Evolutionary conservation across 305 asterid species (phyloP).

Genomic region (Fraxinus ornus): DNA sequence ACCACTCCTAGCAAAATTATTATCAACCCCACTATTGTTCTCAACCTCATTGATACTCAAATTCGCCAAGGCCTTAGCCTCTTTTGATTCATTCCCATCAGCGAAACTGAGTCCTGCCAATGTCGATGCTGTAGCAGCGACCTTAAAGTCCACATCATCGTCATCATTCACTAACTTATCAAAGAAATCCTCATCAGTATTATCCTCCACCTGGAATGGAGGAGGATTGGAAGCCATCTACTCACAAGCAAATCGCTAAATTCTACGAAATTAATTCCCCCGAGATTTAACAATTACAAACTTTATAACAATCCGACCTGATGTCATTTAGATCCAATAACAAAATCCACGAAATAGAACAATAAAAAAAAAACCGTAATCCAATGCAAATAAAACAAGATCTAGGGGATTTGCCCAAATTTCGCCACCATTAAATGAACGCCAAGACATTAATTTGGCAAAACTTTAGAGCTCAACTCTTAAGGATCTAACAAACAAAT

Average conservation of each 20-base stretch:
- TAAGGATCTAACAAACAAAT: slow-evolving; percentile 2
- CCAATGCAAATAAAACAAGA: slow-evolving; percentile 43
- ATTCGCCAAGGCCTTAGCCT: slow-evolving; percentile 60
- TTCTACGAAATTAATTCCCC: slow-evolving; percentile 16
- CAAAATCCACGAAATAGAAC: slow-evolving; percentile 32
- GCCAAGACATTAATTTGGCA: slow-evolving; percentile 16
- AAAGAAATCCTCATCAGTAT: slow-evolving; percentile 82
- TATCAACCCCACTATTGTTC: slow-evolving; percentile 31
- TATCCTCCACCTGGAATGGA: slow-evolving; percentile 92
- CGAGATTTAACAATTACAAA: slow-evolving; percentile 24
- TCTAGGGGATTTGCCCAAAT: slow-evolving; percentile 45
- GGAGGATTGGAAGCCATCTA: slow-evolving; percentile 89
- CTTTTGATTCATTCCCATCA: slow-evolving; percentile 63
- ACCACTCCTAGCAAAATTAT: slow-evolving; percentile 27
- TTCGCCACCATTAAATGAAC: slow-evolving; percentile 7
- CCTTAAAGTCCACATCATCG: slow-evolving; percentile 55
- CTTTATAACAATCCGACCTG: slow-evolving; percentile 39
- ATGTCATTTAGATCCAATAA: slow-evolving; percentile 50
- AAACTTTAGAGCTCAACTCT: slow-evolving; percentile 23
- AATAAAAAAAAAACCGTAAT: slow-evolving; percentile 17
- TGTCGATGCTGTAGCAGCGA: slow-evolving; percentile 23
- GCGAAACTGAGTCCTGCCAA: slow-evolving; percentile 30
- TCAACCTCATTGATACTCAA: slow-evolving; percentile 52
- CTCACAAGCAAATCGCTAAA: slow-evolving; percentile 37
- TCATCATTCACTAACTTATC: slow-evolving; percentile 79